Conservation (phyloP, 1,139 yeast genomes). For the Tardiomyces depauwii region DNA sequence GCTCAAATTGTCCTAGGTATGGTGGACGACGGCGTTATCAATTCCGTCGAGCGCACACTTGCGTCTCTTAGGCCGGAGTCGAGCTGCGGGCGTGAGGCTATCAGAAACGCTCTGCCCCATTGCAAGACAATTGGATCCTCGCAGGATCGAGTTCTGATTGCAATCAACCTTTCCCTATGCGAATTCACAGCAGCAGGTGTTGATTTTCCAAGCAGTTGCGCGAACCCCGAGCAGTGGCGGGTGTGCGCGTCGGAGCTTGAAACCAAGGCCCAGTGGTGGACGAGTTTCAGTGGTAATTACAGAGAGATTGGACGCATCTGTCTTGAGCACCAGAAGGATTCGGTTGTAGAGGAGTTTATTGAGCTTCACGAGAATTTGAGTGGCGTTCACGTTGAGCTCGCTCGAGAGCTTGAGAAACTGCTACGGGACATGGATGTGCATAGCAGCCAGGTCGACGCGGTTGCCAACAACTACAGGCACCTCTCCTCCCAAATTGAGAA, state of each 20-base stretch:
- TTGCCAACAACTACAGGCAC: neutral
- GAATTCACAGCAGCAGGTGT: slow-evolving; percentile 23
- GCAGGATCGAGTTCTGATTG: neutral
- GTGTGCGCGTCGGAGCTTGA: slow-evolving; percentile 20
- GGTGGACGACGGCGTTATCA: no score
- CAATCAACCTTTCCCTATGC: slow-evolving; percentile 20
- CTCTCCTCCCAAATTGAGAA: no score
- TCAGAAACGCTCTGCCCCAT: neutral
- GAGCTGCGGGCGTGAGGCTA: neutral
- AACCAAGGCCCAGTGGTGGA: slow-evolving; percentile 28
- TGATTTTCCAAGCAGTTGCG: slow-evolving; percentile 18
- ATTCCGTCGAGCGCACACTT: neutral
- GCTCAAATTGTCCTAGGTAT: no score
- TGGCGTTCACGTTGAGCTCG: neutral
- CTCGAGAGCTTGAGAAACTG: neutral
- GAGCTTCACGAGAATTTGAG: neutral
- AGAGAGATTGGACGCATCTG: slow-evolving; percentile 22
- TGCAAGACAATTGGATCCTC: neutral
- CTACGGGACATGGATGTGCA: neutral
- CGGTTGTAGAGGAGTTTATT: neutral
- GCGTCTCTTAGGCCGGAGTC: neutral
- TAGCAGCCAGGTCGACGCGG: neutral
- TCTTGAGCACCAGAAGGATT: slow-evolving; percentile 11
- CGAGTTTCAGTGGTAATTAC: slow-evolving; percentile 28
- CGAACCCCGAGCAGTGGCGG: neutral